Base-by-base conservation (phyloP, 2,329 filamentous ascomycete genomes). In the Pseudopithomyces chartarum region DNA sequence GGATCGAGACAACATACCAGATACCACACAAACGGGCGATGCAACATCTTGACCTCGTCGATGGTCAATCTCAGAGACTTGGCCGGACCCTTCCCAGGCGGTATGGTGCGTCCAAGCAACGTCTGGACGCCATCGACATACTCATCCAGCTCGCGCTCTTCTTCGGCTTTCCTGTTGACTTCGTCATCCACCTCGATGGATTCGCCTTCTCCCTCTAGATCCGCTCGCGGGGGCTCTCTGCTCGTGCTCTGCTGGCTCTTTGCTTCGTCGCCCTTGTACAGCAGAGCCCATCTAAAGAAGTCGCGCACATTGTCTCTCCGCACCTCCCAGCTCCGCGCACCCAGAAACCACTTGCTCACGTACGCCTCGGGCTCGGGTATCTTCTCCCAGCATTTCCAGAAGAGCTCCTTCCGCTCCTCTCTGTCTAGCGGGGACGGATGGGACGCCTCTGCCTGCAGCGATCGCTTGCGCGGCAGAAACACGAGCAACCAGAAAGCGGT, bases 211-310 rank as follows among this genome's bases (percentile, higher is more conserved):
- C 60, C 61, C 6, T 66, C 63, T 32, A 47, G 17, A 7, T 32
- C n/a, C n/a, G 19, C 44, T 2, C 59, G 59, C 11, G 60, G 55
- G 15, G 56, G 58, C 36, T 65, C 62, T 19, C 52, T 55, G 12
- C 56, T 38, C 40, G 58, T 54, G 12, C 38, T 56, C 38, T 62
- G 54, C 54, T 63, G 58, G 3, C 64, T 63, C 17, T 65, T 64
- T 23, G 76, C 74, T 46, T 72, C 69, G 3, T 80, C 74, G 10
- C 75, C 78, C 10, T 77, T 76, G 59, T 88, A 86, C 57, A 88
- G 84, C 65, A 91, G 86, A 1, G 85, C 87, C 89, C 89, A 91
- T 8, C 84, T 78, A 20, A 89, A 71, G 63, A 90, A 90, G 59
- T 89, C 85, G 61, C 80, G 82, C 51, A 90, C 73, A 64, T 91